Base-by-base conservation (phyloP, 371 early-diverging fungal genomes). In the Lichtheimia ramosa region DNA sequence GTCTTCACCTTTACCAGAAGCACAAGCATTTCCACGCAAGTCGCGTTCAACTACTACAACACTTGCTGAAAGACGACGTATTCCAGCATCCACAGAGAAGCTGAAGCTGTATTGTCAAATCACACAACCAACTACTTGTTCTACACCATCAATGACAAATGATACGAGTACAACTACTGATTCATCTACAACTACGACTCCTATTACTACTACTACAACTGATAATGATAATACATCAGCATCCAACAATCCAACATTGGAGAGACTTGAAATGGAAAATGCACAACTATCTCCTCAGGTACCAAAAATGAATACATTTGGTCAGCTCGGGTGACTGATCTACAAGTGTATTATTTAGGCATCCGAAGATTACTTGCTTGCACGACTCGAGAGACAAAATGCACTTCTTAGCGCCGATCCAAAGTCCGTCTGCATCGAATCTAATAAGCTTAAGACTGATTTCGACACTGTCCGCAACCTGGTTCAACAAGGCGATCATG, bases 371-470 rank as follows among this genome's bases (percentile, higher is more conserved):
- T 83, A 81, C 59, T 56, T 86, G 56, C 58, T 86, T 54, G 82
- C 84, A 27, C 79, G 76, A 14, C 54, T 86, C 21, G 86, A 86
- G 58, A 72, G 79, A 58, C 86, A 85, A 66, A 85, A 83, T 64
- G 81, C 79, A 3, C 62, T 83, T 57, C 66, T 85, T 40, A 75
- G 79, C 46, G 81, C 79, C 28, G 84, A 85, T 50, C 86, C 84
- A 8, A 85, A 85, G 65, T 75, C 84, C 0, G 65, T 85, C 34
- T 83, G 80, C 60, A 83, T 83, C 48, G 81, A 83, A 66, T 79
- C 82, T 18, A 82, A 82, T 57, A 70, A 76, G n/a, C 74, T 83
- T 34, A 73, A 82, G 63, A 75, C 82, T 15, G 78, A 83, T 57
- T 83, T 85, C 54, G 67, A 51, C 21, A 83, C 83, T 3, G 61